Evolutionary conservation across 345 rosid species (phyloP).

Genomic region (Pugionium cornutum): DNA sequence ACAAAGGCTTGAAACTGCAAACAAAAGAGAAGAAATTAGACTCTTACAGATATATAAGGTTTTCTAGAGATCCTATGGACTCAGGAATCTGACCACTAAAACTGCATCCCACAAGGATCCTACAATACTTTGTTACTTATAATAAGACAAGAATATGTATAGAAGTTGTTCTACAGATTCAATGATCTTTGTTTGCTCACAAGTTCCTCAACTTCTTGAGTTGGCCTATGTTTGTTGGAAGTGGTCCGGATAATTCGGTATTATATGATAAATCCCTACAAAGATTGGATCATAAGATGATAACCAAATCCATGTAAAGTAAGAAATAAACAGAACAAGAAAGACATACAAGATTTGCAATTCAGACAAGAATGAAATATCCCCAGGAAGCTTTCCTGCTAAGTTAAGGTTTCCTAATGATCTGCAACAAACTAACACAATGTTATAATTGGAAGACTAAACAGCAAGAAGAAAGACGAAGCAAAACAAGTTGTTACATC

Average conservation of each 20-base stretch:
- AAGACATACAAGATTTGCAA: constrained; percentile 61
- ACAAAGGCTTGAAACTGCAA: background rate
- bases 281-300: constrained; percentile 29
- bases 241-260: constrained; percentile 56
- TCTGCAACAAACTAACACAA: constrained; percentile 48
- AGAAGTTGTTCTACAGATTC: too few species aligned
- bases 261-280: constrained; percentile 87
- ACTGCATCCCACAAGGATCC: constrained; percentile 75
- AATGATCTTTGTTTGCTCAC: constrained; percentile 47
- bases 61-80: constrained; percentile 57
- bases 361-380: constrained; percentile 58
- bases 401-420: constrained; percentile 55
- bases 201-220: constrained; percentile 59
- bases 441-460: background rate
- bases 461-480: background rate
- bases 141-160: background rate
- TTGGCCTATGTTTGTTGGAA: constrained; percentile 60
- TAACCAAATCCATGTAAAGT: background rate
- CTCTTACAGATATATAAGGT: constrained; percentile 59
- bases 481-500: constrained; percentile 45
- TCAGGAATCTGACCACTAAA: constrained; percentile 71
- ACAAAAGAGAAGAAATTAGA: constrained; percentile 15
- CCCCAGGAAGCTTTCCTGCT: constrained; percentile 59
- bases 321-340: background rate
- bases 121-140: constrained; percentile 32